phyloP scores from a whole-genome alignment of 1,284 basidiomycete genomes.

The Thecaphora frezii region DNA sequence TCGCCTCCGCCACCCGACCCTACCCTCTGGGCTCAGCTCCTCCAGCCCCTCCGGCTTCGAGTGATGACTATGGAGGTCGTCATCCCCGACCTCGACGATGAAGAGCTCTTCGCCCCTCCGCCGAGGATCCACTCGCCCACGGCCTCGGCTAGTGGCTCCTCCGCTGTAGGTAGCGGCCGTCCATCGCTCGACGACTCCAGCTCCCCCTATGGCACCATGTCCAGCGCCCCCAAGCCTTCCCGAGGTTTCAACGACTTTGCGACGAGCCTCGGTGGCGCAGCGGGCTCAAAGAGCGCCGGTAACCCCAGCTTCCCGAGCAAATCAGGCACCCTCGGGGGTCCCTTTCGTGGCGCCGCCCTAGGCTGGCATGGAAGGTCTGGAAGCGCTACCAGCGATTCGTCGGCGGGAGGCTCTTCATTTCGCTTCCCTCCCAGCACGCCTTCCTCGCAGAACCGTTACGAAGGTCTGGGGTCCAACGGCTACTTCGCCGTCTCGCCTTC shows the following conservation, averaged over 20 bases:
- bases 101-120: constrained; percentile 32
- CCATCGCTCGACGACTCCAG: constrained; percentile 12
- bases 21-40: too few species aligned
- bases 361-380: constrained; percentile 34
- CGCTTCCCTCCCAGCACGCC: neutral
- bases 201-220: neutral
- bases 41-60: too few species aligned
- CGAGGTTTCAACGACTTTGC: too few species aligned
- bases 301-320: neutral
- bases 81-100: constrained; percentile 55
- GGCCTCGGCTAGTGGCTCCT: constrained; percentile 11
- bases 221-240: too few species aligned
- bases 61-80: constrained; percentile 56
- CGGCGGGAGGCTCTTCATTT: constrained; percentile 15
- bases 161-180: constrained; percentile 7
- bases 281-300: neutral
- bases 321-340: constrained; percentile 3
- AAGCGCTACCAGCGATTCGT: constrained; percentile 35
- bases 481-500: neutral
- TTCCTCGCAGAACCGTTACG: neutral
- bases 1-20: too few species aligned
- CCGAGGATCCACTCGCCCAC: constrained; percentile 20
- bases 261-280: too few species aligned
- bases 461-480: neutral
- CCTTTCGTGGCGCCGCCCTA: constrained; percentile 36